These are phyloP conservation scores for Corchorus capsularis DNA, from an alignment of 345 rosid genomes.

Conservation along the genomic window DNA sequence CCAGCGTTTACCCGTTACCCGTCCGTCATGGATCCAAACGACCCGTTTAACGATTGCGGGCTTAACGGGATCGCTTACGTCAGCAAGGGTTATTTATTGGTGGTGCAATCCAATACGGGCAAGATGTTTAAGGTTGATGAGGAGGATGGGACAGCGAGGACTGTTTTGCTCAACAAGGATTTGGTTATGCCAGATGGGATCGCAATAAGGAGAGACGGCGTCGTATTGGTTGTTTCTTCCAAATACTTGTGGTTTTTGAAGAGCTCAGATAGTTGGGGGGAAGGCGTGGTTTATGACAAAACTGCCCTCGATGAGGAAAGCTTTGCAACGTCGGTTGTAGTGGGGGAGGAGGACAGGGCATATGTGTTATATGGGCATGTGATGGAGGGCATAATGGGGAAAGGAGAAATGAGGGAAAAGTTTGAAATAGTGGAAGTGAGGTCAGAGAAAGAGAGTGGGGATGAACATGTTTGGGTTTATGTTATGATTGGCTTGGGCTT, in stretches of 20 bases:
- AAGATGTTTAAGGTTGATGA: constrained; percentile 81
- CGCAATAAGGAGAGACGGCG: constrained; percentile 64
- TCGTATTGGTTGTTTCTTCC: constrained; percentile 60
- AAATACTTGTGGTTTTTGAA: constrained; percentile 66
- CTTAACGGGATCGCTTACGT: constrained; percentile 73
- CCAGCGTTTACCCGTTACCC: constrained; percentile 49
- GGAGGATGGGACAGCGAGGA: constrained; percentile 63
- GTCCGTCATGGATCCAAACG: constrained; percentile 37
- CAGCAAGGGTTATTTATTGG: constrained; percentile 78
- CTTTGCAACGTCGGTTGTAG: constrained; percentile 56
- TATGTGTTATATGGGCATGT: constrained; percentile 76
- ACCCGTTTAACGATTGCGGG: constrained; percentile 50
- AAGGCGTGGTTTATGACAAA: constrained; percentile 74
- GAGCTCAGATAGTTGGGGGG: constrained; percentile 72
- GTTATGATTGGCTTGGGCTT: constrained; percentile 71
- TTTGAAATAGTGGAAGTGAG: constrained; percentile 57
- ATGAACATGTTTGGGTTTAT: constrained; percentile 61
- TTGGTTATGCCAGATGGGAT: constrained; percentile 62
- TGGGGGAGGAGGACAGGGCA: constrained; percentile 60
- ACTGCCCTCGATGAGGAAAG: constrained; percentile 60
- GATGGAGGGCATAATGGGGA: constrained; percentile 53
- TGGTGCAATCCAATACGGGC: constrained; percentile 84
- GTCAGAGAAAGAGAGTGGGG: constrained; percentile 57
- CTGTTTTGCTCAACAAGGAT: constrained; percentile 50
- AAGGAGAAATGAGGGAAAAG: constrained; percentile 43